These are phyloP conservation scores for Colletotrichum sojae DNA, from an alignment of 2,329 filamentous ascomycete genomes.

Conservation along the genomic window DNA sequence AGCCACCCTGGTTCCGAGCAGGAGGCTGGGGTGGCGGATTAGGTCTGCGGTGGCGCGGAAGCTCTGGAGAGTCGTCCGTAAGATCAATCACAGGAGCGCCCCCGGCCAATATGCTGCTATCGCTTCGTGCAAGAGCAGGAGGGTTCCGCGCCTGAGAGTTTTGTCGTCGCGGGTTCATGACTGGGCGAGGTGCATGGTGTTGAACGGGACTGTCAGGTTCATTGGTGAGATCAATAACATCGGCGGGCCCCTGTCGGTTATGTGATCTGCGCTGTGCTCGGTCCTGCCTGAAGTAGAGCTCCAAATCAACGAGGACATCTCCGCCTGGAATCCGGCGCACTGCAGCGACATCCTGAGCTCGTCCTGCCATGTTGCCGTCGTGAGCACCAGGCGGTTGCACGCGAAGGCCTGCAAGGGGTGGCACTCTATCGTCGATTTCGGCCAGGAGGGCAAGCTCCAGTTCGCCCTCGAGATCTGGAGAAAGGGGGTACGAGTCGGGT, in stretches of 20 bases:
- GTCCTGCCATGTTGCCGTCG: slow-evolving; percentile 4
- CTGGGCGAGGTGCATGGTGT: slow-evolving; percentile 33
- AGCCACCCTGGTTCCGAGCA: slow-evolving; percentile 38
- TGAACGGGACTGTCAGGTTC: slow-evolving; percentile 63
- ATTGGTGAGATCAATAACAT: slow-evolving; percentile 65
- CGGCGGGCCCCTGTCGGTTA: slow-evolving; percentile 35
- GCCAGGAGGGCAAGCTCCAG: slow-evolving; percentile 37
- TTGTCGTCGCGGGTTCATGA: slow-evolving; percentile 58
- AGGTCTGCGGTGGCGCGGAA: slow-evolving; percentile 28
- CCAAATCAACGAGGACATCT: slow-evolving; percentile 48
- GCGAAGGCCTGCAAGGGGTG: slow-evolving; percentile 2
- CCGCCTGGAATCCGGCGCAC: neutral
- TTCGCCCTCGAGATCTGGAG: slow-evolving; percentile 35
- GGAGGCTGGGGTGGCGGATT: slow-evolving; percentile 32
- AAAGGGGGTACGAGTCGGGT: slow-evolving; percentile 30
- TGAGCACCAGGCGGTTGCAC: neutral
- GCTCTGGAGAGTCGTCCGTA: slow-evolving; percentile 61
- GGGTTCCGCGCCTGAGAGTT: slow-evolving; percentile 57
- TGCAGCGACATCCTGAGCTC: neutral
- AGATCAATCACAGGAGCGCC: slow-evolving; percentile 64
- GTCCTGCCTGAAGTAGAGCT: slow-evolving; percentile 38
- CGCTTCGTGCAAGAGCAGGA: slow-evolving; percentile 60
- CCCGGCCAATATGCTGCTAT: slow-evolving; percentile 57
- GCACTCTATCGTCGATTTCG: slow-evolving; percentile 31
- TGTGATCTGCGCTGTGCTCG: slow-evolving; percentile 27